Conservation (phyloP, 192 early-diverging fungal genomes). For the Rhizophagus prolifer region DNA sequence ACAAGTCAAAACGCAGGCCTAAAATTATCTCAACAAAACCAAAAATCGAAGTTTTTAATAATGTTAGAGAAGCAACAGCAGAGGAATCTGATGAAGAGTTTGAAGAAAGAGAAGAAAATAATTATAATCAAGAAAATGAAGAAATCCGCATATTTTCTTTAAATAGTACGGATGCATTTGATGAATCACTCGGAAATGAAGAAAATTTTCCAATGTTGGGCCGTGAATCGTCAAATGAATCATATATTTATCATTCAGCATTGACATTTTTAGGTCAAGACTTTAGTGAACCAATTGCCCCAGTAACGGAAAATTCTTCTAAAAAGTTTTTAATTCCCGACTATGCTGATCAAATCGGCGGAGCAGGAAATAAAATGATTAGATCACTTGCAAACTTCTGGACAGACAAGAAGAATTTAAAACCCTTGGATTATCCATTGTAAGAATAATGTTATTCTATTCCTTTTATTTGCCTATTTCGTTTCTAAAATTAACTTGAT, state of each 20-base stretch:
- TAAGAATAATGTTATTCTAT: slow-evolving; percentile 42
- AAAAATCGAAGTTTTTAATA: slow-evolving; percentile 52
- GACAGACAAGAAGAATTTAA: slow-evolving; percentile 63
- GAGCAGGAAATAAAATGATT: slow-evolving; percentile 37
- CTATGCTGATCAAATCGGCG: neutral
- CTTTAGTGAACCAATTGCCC: slow-evolving; percentile 6
- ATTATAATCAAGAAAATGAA: slow-evolving; percentile 37
- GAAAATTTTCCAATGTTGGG: slow-evolving; percentile 32
- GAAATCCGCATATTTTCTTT: slow-evolving; percentile 45
- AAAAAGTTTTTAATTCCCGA: slow-evolving; percentile 1
- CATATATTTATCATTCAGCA: slow-evolving; percentile 24
- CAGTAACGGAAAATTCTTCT: neutral
- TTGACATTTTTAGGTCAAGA: slow-evolving; percentile 19
- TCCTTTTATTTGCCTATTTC: neutral
- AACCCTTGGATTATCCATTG: slow-evolving; percentile 74
- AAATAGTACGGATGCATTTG: slow-evolving; percentile 56
- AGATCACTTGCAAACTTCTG: slow-evolving; percentile 75
- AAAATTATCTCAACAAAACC: slow-evolving; percentile 38
- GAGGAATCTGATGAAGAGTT: slow-evolving; percentile 63
- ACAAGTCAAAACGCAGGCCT: slow-evolving; percentile 13
- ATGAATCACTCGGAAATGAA: slow-evolving; percentile 45
- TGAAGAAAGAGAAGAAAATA: slow-evolving; percentile 41
- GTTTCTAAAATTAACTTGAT: neutral
- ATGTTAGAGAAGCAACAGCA: slow-evolving; percentile 52
- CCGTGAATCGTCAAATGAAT: slow-evolving; percentile 23